These are phyloP conservation scores for Gillenia trifoliata DNA, from an alignment of 306 rosid genomes.

Conservation along the genomic window DNA sequence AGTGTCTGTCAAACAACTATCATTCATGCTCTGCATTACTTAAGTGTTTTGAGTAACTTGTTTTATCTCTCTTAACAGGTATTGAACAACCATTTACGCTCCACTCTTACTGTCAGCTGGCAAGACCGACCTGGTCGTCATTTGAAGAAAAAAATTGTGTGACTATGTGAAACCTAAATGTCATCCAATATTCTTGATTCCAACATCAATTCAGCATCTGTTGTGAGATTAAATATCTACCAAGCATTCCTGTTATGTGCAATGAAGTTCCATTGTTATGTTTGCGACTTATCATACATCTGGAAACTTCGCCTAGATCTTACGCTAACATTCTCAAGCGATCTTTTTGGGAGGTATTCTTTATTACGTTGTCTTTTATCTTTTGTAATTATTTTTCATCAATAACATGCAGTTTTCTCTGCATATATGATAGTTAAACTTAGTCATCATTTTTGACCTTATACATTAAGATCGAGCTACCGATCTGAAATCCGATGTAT, in stretches of 20 bases:
- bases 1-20: background rate
- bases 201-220: slow-evolving; percentile 76
- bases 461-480: background rate
- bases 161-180: slow-evolving; percentile 76
- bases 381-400: background rate
- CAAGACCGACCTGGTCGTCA: slow-evolving; percentile 55
- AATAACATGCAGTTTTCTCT: background rate
- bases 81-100: slow-evolving; percentile 62
- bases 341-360: slow-evolving; percentile 64
- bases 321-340: slow-evolving; percentile 36
- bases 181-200: slow-evolving; percentile 80
- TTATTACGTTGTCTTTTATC: slow-evolving; percentile 3
- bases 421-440: background rate
- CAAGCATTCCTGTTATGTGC: slow-evolving; percentile 69
- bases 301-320: slow-evolving; percentile 44
- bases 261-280: slow-evolving; percentile 81
- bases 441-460: background rate
- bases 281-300: slow-evolving; percentile 50
- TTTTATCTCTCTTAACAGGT: slow-evolving; percentile 52
- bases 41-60: slow-evolving; percentile 15
- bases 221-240: slow-evolving; percentile 73
- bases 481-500: background rate
- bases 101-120: slow-evolving; percentile 68
- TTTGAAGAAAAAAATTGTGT: slow-evolving; percentile 51
- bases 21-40: background rate